Conservation (phyloP, 176 grass and related monocot species). For the Canna indica region DNA sequence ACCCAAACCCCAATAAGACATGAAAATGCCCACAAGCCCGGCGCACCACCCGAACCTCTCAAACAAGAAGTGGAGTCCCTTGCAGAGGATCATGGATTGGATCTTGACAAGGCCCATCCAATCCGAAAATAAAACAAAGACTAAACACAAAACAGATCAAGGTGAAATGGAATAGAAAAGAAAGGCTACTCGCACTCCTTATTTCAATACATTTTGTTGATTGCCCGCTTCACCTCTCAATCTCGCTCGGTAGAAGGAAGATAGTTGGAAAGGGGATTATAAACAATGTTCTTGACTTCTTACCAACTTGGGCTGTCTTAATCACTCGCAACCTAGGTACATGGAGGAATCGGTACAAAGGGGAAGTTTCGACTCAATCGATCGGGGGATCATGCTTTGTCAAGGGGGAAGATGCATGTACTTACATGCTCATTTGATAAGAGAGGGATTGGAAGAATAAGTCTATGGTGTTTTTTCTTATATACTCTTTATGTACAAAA, state of each 20-base stretch:
- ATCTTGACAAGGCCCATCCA: too few relatives aligned
- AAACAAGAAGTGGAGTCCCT: too few relatives aligned
- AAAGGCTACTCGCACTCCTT: background rate
- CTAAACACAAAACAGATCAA: too few relatives aligned
- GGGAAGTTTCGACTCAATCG: background rate
- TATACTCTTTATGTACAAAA: too few relatives aligned
- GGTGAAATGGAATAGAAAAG: too few relatives aligned
- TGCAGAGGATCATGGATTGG: too few relatives aligned
- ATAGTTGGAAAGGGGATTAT: background rate
- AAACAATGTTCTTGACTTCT: constrained; percentile 3
- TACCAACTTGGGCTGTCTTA: background rate
- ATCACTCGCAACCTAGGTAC: background rate
- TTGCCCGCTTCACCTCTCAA: background rate
- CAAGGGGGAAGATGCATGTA: background rate
- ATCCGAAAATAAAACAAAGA: too few relatives aligned
- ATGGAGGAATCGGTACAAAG: background rate
- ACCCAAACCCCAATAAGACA: too few relatives aligned
- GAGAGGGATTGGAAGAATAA: background rate
- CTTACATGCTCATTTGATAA: background rate
- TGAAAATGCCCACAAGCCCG: too few relatives aligned
- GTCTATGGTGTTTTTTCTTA: background rate
- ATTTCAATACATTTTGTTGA: background rate
- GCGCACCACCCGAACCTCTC: too few relatives aligned
- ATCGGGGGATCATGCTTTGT: background rate
- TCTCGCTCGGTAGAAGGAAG: too few relatives aligned